Percentiles rank a stretch among this genome's conserved stretches.
Conservation (phyloP, 805 yeast species). For the Zygotorulaspora sp. region DNA sequence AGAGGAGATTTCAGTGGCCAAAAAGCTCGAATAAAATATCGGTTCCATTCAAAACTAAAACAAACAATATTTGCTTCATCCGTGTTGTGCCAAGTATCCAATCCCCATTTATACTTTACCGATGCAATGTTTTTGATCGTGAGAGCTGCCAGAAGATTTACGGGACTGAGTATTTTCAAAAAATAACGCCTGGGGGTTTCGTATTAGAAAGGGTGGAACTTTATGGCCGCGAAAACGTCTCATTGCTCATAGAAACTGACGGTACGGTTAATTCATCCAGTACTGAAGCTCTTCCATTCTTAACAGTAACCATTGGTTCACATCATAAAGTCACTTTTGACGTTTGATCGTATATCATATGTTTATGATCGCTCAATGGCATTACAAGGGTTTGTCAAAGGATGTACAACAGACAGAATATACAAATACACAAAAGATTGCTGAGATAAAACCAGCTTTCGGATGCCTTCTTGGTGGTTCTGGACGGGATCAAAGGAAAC, state of each 20-base stretch:
- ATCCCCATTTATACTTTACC: conserved; percentile 7
- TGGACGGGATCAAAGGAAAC: conserved; percentile 7
- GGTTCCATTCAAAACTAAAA: conserved; percentile 4
- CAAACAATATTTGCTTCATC: conserved; percentile 18
- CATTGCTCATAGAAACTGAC: conserved; percentile 21
- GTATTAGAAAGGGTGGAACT: conserved; percentile 17
- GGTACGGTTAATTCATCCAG: too few species aligned
- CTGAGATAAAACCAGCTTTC: too few species aligned
- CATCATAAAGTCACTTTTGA: conserved; percentile 9
- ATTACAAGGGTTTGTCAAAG: too few species aligned
- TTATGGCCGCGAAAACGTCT: conserved; percentile 4
- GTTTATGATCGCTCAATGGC: conserved; percentile 5
- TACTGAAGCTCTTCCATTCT: too few species aligned
- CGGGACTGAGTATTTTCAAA: conserved; percentile 11
- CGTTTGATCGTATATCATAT: too few species aligned
- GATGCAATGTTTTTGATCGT: conserved; percentile 23
- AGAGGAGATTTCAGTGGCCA: conserved; percentile 11
- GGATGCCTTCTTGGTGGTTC: conserved; percentile 18
- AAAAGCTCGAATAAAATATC: conserved; percentile 10
- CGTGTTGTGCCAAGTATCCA: conserved; percentile 17
- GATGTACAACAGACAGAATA: too few species aligned
- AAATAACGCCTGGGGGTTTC: conserved; percentile 15
- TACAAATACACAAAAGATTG: too few species aligned
- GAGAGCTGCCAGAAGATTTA: conserved; percentile 16
- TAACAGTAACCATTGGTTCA: conserved; percentile 15